Evolutionary conservation across 352 stramenopile species (phyloP).

Genomic region (Phytophthora sojae): DNA sequence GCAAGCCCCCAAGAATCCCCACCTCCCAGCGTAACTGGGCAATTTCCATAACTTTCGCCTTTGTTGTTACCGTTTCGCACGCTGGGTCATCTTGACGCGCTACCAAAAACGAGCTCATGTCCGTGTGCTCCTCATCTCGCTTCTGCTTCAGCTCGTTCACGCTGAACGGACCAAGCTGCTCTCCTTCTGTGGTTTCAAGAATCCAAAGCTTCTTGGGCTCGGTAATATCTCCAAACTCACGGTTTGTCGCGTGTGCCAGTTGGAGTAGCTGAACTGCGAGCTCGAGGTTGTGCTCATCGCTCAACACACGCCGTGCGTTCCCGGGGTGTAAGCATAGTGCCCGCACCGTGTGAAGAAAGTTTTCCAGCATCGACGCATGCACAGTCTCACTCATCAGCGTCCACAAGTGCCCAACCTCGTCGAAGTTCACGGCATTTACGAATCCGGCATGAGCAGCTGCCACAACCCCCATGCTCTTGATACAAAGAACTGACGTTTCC

Average conservation of each 20-base stretch:
- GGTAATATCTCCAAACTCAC: conserved; percentile 26
- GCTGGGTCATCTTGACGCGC: conserved; percentile 45
- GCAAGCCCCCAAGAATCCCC: conserved; percentile 55
- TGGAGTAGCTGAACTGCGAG: conserved; percentile 71
- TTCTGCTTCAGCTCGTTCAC: conserved; percentile 67
- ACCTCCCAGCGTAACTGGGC: conserved; percentile 85
- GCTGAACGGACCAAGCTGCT: conserved; percentile 40
- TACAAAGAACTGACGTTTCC: conserved; percentile 64
- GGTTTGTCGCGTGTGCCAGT: conserved; percentile 60
- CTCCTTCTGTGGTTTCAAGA: conserved; percentile 42
- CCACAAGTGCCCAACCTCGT: conserved; percentile 77
- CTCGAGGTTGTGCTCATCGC: conserved; percentile 50
- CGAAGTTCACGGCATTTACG: conserved; percentile 53
- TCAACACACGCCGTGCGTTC: conserved; percentile 67
- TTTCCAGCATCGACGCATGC: conserved; percentile 64
- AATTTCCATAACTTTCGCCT: conserved; percentile 66
- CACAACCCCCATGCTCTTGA: conserved; percentile 73
- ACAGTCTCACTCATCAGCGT: conserved; percentile 71
- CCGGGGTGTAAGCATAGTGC: conserved; percentile 53
- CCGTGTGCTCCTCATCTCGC: conserved; percentile 31
- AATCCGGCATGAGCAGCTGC: conserved; percentile 54
- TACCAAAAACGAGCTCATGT: conserved; percentile 44
- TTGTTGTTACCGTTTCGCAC: conserved; percentile 35
- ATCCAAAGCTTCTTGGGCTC: conserved; percentile 59
- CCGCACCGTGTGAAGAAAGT: conserved; percentile 62